Evolutionary conservation across 495 filamentous ascomycete species (phyloP), one percentile per base, ranked within the genome.

Genomic region (Pseudomonodictys pantanalensis): DNA sequence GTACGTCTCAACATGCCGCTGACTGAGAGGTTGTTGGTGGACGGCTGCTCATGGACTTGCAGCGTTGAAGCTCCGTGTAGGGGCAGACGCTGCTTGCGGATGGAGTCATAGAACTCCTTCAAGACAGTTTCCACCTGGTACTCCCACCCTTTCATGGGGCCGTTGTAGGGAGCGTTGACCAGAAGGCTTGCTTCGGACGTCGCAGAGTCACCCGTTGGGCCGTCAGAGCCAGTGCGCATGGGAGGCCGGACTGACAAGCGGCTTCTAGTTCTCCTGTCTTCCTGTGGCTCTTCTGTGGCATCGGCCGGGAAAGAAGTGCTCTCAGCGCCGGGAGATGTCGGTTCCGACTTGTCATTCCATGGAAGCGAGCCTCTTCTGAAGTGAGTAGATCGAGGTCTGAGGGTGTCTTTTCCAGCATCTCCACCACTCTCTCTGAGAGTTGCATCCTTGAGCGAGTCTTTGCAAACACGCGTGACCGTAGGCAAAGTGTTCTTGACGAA

Each of bases 401-500:
- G 57, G 22, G 78, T 79, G 32, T 89, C 84, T 56, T 90, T 84
- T 62, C 86, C 86, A 8, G 76, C 81, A 52, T 89, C 83, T 2
- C n/a, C n/a, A n/a, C n/a, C n/a, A n/a, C n/a, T n/a, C n/a, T n/a
- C n/a, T n/a, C n/a, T n/a, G n/a, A n/a, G n/a, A n/a, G n/a, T n/a
- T n/a, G n/a, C n/a, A n/a, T n/a, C n/a, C n/a, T 87, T 84, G 8
- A 78, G 81, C 23, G 84, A 80, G 56, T 95, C 90, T 30, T 79
- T 74, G 35, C 89, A 83, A 24, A 90, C 86, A 52, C 87, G 82
- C 28, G 83, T 84, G 49, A 97, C 86, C 2, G 92, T 96, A 4
- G 90, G 87, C 80, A 97, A 85, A 10, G 93, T 97, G 66, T 99
- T 99, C 73, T 93, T 95, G 69, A 97, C 82, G 69, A 96, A 99